Conservation (phyloP, 1,284 basidiomycete species). For the Lentinula novae-zelandiae region DNA sequence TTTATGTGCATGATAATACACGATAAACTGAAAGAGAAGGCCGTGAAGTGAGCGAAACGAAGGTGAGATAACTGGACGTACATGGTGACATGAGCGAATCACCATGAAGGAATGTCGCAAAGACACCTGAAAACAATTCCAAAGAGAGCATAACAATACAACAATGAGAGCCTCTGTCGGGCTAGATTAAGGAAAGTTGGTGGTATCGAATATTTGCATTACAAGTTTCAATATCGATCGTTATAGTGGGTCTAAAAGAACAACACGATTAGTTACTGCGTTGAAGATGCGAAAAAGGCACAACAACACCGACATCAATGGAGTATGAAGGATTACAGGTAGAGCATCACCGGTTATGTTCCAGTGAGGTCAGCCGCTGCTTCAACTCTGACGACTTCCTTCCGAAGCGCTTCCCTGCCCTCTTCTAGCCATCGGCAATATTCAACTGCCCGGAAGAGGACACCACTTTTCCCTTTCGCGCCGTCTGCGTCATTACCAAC, state of each 20-base stretch:
- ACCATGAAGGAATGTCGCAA: neutral
- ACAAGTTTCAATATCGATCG: neutral
- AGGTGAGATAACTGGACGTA: neutral
- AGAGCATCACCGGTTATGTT: neutral
- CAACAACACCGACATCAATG: neutral
- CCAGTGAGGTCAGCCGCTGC: neutral
- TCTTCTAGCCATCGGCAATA: slow-evolving; percentile 77
- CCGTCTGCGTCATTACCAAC: slow-evolving; percentile 41
- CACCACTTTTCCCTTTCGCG: slow-evolving; percentile 77
- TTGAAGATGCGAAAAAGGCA: neutral
- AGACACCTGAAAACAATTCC: neutral
- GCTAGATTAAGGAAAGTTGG: neutral
- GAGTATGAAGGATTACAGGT: no score
- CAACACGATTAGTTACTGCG: neutral
- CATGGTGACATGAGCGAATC: neutral
- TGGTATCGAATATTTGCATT: neutral
- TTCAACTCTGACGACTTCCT: slow-evolving; percentile 63
- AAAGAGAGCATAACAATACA: neutral
- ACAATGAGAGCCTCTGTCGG: neutral
- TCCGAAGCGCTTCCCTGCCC: slow-evolving; percentile 56
- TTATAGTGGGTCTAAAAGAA: neutral
- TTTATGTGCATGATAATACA: neutral
- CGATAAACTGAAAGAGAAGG: neutral
- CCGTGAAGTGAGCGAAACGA: neutral
- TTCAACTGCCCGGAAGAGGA: slow-evolving; percentile 75